Evolutionary conservation across 2,329 filamentous ascomycete species (phyloP), one percentile per base, ranked within the genome.

Genomic region (Harringtonia lauricola): DNA sequence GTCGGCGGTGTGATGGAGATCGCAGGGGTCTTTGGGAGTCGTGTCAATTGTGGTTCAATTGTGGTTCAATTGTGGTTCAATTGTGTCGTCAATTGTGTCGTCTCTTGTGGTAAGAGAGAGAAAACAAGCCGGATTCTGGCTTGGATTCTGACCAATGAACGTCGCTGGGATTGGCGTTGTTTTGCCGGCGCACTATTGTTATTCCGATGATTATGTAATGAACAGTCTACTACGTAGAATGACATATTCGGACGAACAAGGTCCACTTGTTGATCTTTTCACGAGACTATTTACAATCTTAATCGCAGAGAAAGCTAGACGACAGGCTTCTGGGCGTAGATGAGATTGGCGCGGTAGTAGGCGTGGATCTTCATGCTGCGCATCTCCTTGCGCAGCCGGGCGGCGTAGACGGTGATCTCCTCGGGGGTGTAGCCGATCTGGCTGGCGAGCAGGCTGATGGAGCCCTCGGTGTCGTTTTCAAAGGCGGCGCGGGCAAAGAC

Each of bases 101-200:
- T n/a, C n/a, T n/a, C n/a, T n/a, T n/a, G n/a, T n/a, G n/a, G n/a
- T n/a, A n/a, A n/a, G n/a, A n/a, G n/a, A 17, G 19, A 24, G 22
- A 14, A 29, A 18, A 10, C 22, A 19, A 24, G 36, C 39, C 28
- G 39, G 28, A 35, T 14, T 15, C 39, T n/a, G 10, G 39, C 21
- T 35, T 36, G 39, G 30, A 13, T 13, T 7, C 39, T 36, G 29
- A 26, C 36, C 44, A 43, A 46, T 46, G 24, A 41, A 30, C 40
- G 41, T 2, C 36, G 30, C 21, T 36, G 24, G 40, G 37, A 40
- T 43, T 46, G n/a, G n/a, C n/a, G n/a, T n/a, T n/a, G n/a, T 26
- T 35, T 22, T 72, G 14, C 10, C 15, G 37, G 24, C 30, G 39
- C 19, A 26, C 9, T 41, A 14, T 41, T 13, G 21, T 41, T 41